Conservation (phyloP, 441 rosid genomes). For the Populus hybrid region DNA sequence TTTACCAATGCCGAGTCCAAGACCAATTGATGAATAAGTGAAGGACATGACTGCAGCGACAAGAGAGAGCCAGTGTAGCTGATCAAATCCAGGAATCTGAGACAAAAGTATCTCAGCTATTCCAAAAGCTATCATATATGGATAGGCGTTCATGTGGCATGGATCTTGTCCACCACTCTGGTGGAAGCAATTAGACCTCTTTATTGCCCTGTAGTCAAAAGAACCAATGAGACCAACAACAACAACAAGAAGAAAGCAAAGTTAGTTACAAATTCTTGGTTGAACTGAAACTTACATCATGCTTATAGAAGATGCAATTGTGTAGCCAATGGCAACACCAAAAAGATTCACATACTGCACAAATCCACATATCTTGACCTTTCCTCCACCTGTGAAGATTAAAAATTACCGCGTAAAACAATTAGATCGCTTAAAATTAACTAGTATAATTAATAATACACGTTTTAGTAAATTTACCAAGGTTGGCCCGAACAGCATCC, state of each 20-base stretch:
- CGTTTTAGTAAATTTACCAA: conserved; percentile 36
- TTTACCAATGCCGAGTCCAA: too few relatives aligned
- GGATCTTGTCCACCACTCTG: conserved; percentile 43
- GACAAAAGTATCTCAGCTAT: too few relatives aligned
- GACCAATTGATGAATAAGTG: too few relatives aligned
- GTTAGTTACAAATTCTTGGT: not conserved
- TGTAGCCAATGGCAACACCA: conserved; percentile 83
- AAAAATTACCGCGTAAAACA: not conserved
- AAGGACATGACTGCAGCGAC: too few relatives aligned
- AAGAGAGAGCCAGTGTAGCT: too few relatives aligned
- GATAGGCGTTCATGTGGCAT: conserved; percentile 62
- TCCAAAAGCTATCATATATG: conserved; percentile 66
- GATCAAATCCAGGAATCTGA: too few relatives aligned
- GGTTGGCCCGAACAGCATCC: conserved; percentile 66
- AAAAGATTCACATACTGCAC: conserved; percentile 73
- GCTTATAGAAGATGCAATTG: conserved; percentile 80
- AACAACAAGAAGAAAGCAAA: not conserved
- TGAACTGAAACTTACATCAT: conserved; percentile 56
- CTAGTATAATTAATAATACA: not conserved
- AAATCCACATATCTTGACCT: conserved; percentile 60
- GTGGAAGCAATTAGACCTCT: conserved; percentile 76
- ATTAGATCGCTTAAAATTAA: not conserved
- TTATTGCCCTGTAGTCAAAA: conserved; percentile 60
- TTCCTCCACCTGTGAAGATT: conserved; percentile 49
- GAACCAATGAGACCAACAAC: not conserved